Percentiles rank a stretch among this genome's conserved stretches.
Evolutionary conservation across 2,329 filamentous ascomycete genomes (phyloP).

Genomic region (Fusarium poae): DNA sequence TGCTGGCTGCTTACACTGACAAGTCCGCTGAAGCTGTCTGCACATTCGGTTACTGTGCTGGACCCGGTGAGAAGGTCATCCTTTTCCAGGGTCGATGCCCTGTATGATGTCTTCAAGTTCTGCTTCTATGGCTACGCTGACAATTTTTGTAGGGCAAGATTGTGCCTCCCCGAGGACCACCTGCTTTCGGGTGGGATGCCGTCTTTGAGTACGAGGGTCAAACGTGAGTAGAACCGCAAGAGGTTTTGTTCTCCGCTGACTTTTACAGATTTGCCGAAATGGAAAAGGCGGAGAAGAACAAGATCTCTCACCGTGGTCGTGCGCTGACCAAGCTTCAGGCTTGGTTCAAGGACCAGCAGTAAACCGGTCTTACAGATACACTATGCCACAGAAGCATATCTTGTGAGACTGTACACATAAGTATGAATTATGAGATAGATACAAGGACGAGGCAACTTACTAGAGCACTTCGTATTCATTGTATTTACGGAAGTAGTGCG

Average conservation of each 20-base stretch:
- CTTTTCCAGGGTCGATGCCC: constrained; percentile 93
- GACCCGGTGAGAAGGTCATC: constrained; percentile 84
- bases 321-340: constrained; percentile 88
- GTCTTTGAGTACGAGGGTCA: constrained; percentile 94
- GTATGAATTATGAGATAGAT: constrained; percentile 4
- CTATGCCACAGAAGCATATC: constrained; percentile 26
- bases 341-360: constrained; percentile 73
- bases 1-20: constrained; percentile 88
- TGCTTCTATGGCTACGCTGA: background rate
- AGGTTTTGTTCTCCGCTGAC: constrained; percentile 22
- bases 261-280: constrained; percentile 84
- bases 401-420: constrained; percentile 35
- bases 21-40: constrained; percentile 94
- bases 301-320: constrained; percentile 89
- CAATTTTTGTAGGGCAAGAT: constrained; percentile 73
- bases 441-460: constrained; percentile 60
- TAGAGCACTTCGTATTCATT: constrained; percentile 83
- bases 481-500: constrained; percentile 76
- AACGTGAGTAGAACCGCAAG: constrained; percentile 66
- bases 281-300: constrained; percentile 88
- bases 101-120: constrained; percentile 60
- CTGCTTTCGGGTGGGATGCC: constrained; percentile 93
- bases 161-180: constrained; percentile 83
- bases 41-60: constrained; percentile 92
- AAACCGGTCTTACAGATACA: background rate